These are phyloP conservation scores for Erigeron philadelphicus DNA, from an alignment of 140 eudicot species.

Conservation along the genomic window DNA sequence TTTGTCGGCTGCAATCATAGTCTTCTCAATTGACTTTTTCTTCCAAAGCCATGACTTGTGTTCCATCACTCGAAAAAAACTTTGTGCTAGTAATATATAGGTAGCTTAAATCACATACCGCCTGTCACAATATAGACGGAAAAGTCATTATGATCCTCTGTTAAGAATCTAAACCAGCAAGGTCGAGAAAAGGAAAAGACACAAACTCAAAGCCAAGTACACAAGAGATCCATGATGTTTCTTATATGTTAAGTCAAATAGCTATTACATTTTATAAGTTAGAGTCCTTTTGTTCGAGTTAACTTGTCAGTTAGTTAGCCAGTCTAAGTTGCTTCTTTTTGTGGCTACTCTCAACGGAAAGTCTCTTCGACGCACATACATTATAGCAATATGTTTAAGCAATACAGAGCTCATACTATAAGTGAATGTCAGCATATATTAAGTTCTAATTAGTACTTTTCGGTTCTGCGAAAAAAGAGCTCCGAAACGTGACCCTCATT, in stretches of 20 bases:
- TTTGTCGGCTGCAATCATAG: constrained; percentile 44
- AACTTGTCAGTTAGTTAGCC: too few relatives aligned
- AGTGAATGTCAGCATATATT: too few relatives aligned
- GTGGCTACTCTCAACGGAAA: constrained; percentile 6
- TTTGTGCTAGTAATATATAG: not conserved
- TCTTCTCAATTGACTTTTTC: constrained; percentile 68
- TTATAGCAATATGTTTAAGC: not conserved
- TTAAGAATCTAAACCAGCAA: not conserved
- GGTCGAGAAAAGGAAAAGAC: not conserved
- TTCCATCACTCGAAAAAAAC: constrained; percentile 36
- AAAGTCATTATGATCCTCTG: not conserved
- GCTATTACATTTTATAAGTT: not conserved
- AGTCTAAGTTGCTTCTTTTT: constrained; percentile 17
- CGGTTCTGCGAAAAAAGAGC: too few relatives aligned
- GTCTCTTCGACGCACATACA: not conserved
- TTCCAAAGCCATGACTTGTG: constrained; percentile 82
- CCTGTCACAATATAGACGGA: constrained; percentile 24
- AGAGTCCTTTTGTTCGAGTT: too few relatives aligned
- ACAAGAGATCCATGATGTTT: not conserved
- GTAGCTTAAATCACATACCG: constrained; percentile 15
- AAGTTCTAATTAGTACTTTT: too few relatives aligned
- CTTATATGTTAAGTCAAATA: not conserved
- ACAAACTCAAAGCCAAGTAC: constrained; percentile 14
- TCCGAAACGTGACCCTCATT: too few relatives aligned
- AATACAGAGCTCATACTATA: not conserved